These are phyloP conservation scores for Cutaneotrichosporon sp. DNA, from an alignment of 1,284 basidiomycete genomes.

Conservation along the genomic window DNA sequence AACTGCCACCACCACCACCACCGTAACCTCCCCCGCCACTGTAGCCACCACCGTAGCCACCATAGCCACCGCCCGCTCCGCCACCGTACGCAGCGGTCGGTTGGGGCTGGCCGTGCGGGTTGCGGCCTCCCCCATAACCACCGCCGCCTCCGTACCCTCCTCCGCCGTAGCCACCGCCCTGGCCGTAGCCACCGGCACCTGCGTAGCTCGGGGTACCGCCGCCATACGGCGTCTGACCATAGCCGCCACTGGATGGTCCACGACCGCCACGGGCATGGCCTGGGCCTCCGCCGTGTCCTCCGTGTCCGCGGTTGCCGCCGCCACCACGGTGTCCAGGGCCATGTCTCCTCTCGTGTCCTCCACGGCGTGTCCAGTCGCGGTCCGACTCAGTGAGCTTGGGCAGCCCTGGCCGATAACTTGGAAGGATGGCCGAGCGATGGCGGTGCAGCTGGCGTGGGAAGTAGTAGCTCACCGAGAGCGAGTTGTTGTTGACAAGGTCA, in stretches of 20 bases:
- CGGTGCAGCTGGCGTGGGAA: conserved; percentile 72
- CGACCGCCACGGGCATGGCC: conserved; percentile 52
- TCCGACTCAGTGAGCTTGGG: conserved; percentile 71
- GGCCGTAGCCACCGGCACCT: conserved; percentile 19
- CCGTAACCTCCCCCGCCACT: conserved; percentile 3
- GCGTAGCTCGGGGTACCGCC: conserved; percentile 12
- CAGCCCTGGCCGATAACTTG: conserved; percentile 65
- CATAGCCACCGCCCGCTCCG: conserved; percentile 14
- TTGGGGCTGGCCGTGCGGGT: conserved; percentile 18
- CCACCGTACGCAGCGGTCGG: conserved; percentile 14
- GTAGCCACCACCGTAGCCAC: conserved; percentile 2
- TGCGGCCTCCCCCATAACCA: conserved; percentile 16
- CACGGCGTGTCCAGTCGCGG: conserved; percentile 63
- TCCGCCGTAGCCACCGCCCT: conserved; percentile 12
- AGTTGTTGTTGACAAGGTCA: conserved; percentile 82
- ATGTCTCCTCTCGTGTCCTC: conserved; percentile 42
- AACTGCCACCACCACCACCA: conserved; percentile 10
- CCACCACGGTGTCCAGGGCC: conserved; percentile 41
- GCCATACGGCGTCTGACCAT: conserved; percentile 6
- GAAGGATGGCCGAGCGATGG: conserved; percentile 80
- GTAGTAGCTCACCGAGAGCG: conserved; percentile 81
- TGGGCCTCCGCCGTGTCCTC: conserved; percentile 48
- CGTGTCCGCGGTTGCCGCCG: conserved; percentile 8
- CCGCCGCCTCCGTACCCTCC: conserved; percentile 14
- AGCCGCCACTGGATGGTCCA: conserved; percentile 8